phyloP scores from a whole-genome alignment of 371 early-diverging fungal genomes.

The Ordospora colligata region DNA sequence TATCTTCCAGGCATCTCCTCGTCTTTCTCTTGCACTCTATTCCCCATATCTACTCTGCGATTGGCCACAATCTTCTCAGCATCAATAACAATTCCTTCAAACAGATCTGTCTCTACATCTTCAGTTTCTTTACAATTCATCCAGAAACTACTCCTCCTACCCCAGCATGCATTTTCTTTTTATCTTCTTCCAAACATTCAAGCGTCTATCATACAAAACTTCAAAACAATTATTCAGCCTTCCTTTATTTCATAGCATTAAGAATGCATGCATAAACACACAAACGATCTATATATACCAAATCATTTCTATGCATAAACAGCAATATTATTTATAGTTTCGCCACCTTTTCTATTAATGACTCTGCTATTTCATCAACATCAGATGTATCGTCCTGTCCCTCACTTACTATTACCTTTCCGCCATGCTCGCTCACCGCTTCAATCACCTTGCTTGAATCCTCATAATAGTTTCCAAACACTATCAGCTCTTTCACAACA shows the following conservation, averaged over 20 bases:
- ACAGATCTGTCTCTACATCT: constrained; percentile 25
- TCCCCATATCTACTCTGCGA: background rate
- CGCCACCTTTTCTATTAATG: background rate
- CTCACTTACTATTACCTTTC: constrained; percentile 12
- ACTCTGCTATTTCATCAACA: background rate
- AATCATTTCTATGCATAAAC: background rate
- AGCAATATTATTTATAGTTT: background rate
- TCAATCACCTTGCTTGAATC: constrained; percentile 5
- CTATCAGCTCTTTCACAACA: constrained; percentile 28
- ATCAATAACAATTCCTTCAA: constrained; percentile 22
- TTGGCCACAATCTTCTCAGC: constrained; percentile 24
- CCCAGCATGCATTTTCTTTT: constrained; percentile 1
- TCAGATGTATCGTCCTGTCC: background rate
- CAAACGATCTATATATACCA: too few relatives aligned
- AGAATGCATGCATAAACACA: background rate
- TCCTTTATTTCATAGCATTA: background rate
- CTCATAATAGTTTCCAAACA: constrained; percentile 59
- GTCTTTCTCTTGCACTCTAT: background rate
- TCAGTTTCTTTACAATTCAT: constrained; percentile 13
- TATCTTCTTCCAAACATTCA: background rate
- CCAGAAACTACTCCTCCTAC: background rate
- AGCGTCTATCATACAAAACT: background rate
- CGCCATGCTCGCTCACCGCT: constrained; percentile 12
- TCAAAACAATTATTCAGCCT: background rate
- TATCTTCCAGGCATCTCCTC: constrained; percentile 14